A percentile compares a stretch with the other conserved stretches of the same genome.
These are phyloP conservation scores for Vaccinium corymbosum DNA, from an alignment of 148 eudicot genomes.

Conservation along the genomic window DNA sequence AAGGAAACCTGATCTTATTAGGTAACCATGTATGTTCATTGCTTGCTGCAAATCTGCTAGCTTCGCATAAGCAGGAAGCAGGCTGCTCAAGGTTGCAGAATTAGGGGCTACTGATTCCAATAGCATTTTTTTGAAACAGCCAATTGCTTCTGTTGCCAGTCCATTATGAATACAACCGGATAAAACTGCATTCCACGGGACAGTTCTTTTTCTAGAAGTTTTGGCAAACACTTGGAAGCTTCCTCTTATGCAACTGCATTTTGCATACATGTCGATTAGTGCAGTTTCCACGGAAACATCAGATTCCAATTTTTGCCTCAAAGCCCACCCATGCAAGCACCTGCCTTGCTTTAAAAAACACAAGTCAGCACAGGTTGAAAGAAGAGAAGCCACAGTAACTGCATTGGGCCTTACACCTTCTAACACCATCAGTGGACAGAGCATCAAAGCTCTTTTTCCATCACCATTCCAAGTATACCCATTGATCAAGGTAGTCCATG, in stretches of 20 bases:
- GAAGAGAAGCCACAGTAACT: conserved; percentile 52
- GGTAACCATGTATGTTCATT: conserved; percentile 43
- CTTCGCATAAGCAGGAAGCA: conserved; percentile 51
- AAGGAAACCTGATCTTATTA: conserved; percentile 47
- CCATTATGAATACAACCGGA: conserved; percentile 45
- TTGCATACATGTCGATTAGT: conserved; percentile 65
- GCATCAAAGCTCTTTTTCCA: conserved; percentile 31
- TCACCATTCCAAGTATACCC: conserved; percentile 45
- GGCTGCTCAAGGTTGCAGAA: conserved; percentile 46
- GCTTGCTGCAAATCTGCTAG: conserved; percentile 49
- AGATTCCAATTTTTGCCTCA: conserved; percentile 38
- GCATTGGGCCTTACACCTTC: conserved; percentile 57
- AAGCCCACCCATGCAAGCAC: conserved; percentile 63
- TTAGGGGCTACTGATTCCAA: conserved; percentile 35
- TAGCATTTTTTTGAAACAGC: conserved; percentile 46
- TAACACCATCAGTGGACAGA: conserved; percentile 42
- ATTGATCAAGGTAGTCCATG: conserved; percentile 64
- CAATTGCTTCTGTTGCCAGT: conserved; percentile 36
- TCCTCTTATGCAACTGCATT: conserved; percentile 36
- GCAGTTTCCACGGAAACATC: conserved; percentile 62
- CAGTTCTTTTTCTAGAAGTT: conserved; percentile 45
- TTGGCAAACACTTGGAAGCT: conserved; percentile 36
- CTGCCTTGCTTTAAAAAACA: conserved; percentile 39
- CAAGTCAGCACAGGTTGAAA: conserved; percentile 42
- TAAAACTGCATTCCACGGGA: conserved; percentile 61